A percentile compares a stretch with the other conserved stretches of the same genome.
Evolutionary conservation across 2,329 filamentous ascomycete genomes (phyloP).

Genomic region (Trichoderma koningiopsis): DNA sequence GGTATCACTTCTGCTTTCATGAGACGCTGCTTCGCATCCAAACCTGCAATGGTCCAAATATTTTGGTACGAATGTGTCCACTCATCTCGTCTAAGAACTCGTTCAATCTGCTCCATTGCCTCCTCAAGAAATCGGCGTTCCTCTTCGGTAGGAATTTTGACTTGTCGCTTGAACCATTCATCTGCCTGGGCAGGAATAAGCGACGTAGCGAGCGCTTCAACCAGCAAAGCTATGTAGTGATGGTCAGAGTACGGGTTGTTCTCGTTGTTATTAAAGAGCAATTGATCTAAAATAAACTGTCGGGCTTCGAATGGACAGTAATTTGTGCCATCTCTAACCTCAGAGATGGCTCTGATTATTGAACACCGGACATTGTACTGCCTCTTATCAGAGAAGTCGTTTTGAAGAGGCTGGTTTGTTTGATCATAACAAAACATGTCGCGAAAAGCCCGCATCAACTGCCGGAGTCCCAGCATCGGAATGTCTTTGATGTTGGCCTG

Average conservation of each 20-base stretch:
- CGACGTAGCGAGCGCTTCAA: conserved; percentile 63
- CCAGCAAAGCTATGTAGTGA: conserved; percentile 80
- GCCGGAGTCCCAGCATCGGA: conserved; percentile 77
- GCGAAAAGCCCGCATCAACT: conserved; percentile 83
- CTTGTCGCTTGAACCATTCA: conserved; percentile 48
- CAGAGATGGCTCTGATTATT: conserved; percentile 78
- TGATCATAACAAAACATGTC: conserved; percentile 84
- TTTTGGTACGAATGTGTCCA: conserved; percentile 71
- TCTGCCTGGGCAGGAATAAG: conserved; percentile 54
- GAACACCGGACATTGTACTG: conserved; percentile 83
- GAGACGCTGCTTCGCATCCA: conserved; percentile 62
- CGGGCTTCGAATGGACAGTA: conserved; percentile 79
- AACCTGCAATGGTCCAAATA: conserved; percentile 63
- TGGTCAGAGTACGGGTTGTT: conserved; percentile 88
- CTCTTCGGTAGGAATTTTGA: conserved; percentile 49
- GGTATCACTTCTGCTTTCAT: conserved; percentile 67
- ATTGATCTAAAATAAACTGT: conserved; percentile 81
- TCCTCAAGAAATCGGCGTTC: conserved; percentile 54
- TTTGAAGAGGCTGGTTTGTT: conserved; percentile 78
- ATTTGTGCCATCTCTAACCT: conserved; percentile 71
- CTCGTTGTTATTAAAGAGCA: conserved; percentile 93
- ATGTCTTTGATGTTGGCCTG: conserved; percentile 69
- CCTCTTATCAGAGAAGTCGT: conserved; percentile 87
- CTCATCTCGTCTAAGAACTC: conserved; percentile 68
- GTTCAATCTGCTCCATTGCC: conserved; percentile 65